These are phyloP conservation scores for Scutellaria baicalensis DNA, from an alignment of 257 asterid species.

Conservation along the genomic window DNA sequence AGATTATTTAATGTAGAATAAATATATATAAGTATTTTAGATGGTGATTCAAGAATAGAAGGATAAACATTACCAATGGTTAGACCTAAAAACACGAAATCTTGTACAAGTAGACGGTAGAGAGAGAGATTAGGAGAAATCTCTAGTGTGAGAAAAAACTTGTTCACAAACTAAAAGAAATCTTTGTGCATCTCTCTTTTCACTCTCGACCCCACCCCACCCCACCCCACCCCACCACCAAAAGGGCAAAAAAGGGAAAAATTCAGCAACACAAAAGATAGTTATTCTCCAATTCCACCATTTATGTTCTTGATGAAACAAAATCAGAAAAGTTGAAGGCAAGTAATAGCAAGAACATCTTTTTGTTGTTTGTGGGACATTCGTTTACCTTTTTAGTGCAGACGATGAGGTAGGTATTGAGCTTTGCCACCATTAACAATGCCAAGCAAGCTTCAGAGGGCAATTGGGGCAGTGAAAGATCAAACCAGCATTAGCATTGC, in stretches of 20 bases:
- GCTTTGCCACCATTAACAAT: constrained; percentile 23
- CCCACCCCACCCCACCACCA: not conserved
- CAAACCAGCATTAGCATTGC: constrained; percentile 85
- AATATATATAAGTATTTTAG: too few relatives aligned
- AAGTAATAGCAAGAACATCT: not conserved
- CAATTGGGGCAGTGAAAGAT: constrained; percentile 79
- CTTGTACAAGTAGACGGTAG: not conserved
- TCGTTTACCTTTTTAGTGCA: not conserved
- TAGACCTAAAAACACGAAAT: too few relatives aligned
- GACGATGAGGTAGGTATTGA: constrained; percentile 15
- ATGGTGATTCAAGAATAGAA: too few relatives aligned
- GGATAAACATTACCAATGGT: too few relatives aligned
- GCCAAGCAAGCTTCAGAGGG: constrained; percentile 78
- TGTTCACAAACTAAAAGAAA: not conserved
- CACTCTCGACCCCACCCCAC: not conserved
- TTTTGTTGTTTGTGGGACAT: not conserved
- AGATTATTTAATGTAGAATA: too few relatives aligned
- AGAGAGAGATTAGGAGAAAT: constrained; percentile 10
- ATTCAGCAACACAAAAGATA: not conserved
- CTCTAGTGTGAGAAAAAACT: not conserved
- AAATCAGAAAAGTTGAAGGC: not conserved
- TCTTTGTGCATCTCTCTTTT: not conserved
- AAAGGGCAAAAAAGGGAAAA: not conserved
- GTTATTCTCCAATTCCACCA: not conserved
- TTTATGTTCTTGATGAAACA: constrained; percentile 7